A percentile compares a stretch with the other conserved stretches of the same genome.
These are phyloP conservation scores for Suillus hirtellus DNA, from an alignment of 768 basidiomycete genomes.

Conservation along the genomic window DNA sequence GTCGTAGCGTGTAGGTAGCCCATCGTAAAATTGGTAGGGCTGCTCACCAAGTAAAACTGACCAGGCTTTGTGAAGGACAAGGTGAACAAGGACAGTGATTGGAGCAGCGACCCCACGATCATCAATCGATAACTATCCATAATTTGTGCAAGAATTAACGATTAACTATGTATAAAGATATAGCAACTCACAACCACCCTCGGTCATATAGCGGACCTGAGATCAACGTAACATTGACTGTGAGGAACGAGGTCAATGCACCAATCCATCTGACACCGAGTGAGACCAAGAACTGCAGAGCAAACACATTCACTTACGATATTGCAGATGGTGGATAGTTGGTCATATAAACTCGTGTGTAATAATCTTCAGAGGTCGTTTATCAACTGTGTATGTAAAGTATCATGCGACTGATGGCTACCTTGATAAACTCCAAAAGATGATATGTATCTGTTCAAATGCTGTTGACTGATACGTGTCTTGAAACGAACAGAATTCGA, in stretches of 20 bases:
- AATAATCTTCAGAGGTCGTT: constrained; percentile 33
- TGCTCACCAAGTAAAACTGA: constrained; percentile 35
- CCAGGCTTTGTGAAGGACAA: constrained; percentile 37
- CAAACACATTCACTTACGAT: constrained; percentile 21
- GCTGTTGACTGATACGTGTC: neutral
- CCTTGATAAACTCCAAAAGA: constrained; percentile 38
- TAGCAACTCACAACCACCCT: constrained; percentile 41
- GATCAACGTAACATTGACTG: constrained; percentile 38
- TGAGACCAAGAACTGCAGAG: constrained; percentile 32
- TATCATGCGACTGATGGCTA: neutral
- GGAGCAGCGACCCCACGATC: constrained; percentile 27
- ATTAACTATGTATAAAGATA: neutral
- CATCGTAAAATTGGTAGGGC: neutral
- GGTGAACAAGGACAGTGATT: constrained; percentile 37
- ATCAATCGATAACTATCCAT: constrained; percentile 11
- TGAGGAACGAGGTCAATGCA: constrained; percentile 41
- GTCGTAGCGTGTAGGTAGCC: constrained; percentile 13
- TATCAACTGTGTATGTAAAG: neutral
- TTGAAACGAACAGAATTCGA: too few species aligned
- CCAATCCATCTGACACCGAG: constrained; percentile 38
- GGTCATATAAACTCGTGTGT: constrained; percentile 31
- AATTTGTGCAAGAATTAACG: neutral
- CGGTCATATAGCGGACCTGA: constrained; percentile 44
- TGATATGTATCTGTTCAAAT: constrained; percentile 19
- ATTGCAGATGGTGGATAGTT: constrained; percentile 30